Conservation (phyloP, 257 asterid genomes). For the Primulina tabacum region DNA sequence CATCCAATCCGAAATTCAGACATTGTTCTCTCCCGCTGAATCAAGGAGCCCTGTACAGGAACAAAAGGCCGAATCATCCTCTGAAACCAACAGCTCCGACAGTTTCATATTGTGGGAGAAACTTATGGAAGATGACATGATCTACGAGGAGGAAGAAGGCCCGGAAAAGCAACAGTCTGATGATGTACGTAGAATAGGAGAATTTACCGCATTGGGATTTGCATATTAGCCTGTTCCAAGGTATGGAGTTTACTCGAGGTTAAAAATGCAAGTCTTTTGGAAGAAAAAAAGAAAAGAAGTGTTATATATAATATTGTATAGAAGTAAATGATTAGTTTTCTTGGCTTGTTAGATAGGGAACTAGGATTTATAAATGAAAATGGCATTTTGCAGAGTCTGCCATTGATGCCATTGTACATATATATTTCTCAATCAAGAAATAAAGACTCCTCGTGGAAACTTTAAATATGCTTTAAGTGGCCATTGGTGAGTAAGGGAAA, state of each 20-base stretch:
- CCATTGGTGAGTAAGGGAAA: no score
- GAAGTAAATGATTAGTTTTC: background rate
- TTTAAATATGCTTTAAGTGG: no score
- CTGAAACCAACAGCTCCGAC: slow-evolving; percentile 42
- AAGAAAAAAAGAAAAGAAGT: no score
- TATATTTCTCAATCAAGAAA: no score
- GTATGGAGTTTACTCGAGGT: no score
- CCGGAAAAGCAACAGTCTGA: slow-evolving; percentile 34
- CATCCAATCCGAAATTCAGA: slow-evolving; percentile 37
- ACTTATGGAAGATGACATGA: slow-evolving; percentile 84
- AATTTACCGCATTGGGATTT: slow-evolving; percentile 27
- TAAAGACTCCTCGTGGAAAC: no score
- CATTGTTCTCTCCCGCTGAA: slow-evolving; percentile 47
- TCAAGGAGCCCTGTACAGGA: slow-evolving; percentile 36
- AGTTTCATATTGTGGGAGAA: slow-evolving; percentile 86
- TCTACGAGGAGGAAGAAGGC: slow-evolving; percentile 50
- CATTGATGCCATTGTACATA: background rate
- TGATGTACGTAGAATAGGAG: slow-evolving; percentile 40
- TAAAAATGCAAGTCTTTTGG: no score
- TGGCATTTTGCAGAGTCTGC: background rate
- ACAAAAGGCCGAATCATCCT: slow-evolving; percentile 22
- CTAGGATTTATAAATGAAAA: background rate
- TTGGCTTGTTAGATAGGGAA: background rate
- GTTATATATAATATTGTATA: no score
- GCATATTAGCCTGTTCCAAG: background rate